phyloP scores from a whole-genome alignment of 805 yeast genomes.

The Yarrowia sp. region DNA sequence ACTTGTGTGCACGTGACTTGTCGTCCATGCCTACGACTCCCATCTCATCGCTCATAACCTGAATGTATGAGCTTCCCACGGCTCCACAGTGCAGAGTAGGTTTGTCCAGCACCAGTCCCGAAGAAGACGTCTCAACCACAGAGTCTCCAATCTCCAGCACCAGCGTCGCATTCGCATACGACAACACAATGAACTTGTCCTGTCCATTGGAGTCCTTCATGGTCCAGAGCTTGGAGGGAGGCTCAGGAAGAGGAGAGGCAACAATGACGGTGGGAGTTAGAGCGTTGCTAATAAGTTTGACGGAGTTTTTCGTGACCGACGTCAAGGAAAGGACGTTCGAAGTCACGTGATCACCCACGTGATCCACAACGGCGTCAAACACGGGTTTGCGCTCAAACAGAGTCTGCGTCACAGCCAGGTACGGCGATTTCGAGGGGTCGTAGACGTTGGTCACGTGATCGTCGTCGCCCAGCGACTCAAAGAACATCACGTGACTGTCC shows the following conservation, averaged over 20 bases:
- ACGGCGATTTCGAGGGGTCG: background rate
- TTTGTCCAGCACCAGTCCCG: constrained; percentile 63
- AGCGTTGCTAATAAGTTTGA: constrained; percentile 48
- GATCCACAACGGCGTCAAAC: constrained; percentile 61
- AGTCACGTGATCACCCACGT: constrained; percentile 43
- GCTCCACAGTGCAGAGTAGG: constrained; percentile 74
- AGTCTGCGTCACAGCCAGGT: constrained; percentile 31
- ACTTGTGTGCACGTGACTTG: background rate
- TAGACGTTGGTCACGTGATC: constrained; percentile 44
- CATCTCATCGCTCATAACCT: constrained; percentile 8
- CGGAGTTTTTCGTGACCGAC: background rate
- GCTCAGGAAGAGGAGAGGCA: constrained; percentile 74
- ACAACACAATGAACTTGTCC: constrained; percentile 64
- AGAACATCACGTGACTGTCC: constrained; percentile 75
- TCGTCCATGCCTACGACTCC: background rate
- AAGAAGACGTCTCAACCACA: constrained; percentile 74
- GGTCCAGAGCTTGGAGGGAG: constrained; percentile 69
- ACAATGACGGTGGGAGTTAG: constrained; percentile 63
- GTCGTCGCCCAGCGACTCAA: constrained; percentile 74
- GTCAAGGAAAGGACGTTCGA: background rate
- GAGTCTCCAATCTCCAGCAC: constrained; percentile 80
- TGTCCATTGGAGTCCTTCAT: constrained; percentile 57
- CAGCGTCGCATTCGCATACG: constrained; percentile 70
- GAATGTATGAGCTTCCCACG: constrained; percentile 64
- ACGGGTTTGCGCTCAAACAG: constrained; percentile 5